Conservation (phyloP, 805 yeast genomes). For the Jamesozyma spencerorum region DNA sequence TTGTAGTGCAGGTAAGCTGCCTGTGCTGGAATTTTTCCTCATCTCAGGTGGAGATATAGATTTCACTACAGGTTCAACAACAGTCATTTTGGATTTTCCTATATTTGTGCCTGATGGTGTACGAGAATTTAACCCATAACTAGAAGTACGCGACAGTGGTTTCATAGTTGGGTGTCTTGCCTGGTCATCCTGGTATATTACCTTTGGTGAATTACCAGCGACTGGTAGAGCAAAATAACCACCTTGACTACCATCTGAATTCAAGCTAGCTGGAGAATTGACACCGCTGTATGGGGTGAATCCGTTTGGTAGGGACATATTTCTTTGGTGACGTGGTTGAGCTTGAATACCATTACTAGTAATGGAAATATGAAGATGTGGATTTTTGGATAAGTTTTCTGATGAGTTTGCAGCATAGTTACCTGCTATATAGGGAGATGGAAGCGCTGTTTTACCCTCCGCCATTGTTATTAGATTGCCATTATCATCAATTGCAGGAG, state of each 20-base stretch:
- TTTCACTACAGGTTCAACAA: neutral
- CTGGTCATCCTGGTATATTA: conserved; percentile 11
- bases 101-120: conserved; percentile 4
- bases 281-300: conserved; percentile 8
- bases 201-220: conserved; percentile 13
- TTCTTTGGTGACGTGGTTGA: conserved; percentile 15
- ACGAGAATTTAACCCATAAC: conserved; percentile 8
- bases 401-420: conserved; percentile 4
- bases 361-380: conserved; percentile 8
- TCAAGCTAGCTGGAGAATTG: conserved; percentile 21
- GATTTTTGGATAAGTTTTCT: conserved; percentile 4
- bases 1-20: conserved; percentile 9
- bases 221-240: conserved; percentile 32
- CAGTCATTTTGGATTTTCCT: neutral
- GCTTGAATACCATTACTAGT: conserved; percentile 18
- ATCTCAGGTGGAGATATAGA: conserved; percentile 2
- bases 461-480: conserved; percentile 30
- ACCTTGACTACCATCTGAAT: conserved; percentile 24
- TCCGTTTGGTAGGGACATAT: conserved; percentile 14
- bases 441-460: conserved; percentile 13
- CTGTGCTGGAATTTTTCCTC: conserved; percentile 11
- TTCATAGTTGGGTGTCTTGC: conserved; percentile 2
- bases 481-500: conserved; percentile 32
- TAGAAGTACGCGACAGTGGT: conserved; percentile 13
- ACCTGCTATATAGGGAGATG: conserved; percentile 10